These are phyloP conservation scores for Alternaria incomplexa DNA, from an alignment of 2,329 filamentous ascomycete genomes.

Conservation along the genomic window DNA sequence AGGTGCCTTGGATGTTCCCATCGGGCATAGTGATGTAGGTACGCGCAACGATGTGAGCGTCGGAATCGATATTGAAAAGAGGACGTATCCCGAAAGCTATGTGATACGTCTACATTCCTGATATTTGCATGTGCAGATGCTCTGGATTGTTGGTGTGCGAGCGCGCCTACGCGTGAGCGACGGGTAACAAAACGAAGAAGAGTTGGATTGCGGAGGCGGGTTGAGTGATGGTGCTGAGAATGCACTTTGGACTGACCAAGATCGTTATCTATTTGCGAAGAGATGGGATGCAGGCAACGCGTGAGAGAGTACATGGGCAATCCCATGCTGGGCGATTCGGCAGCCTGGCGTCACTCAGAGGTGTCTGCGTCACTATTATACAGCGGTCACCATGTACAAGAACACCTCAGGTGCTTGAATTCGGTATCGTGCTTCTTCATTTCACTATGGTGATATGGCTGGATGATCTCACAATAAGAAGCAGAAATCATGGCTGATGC, in stretches of 20 bases:
- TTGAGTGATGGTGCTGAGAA: slow-evolving; percentile 67
- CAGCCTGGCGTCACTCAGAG: neutral
- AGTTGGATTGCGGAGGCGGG: slow-evolving; percentile 60
- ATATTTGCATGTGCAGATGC: slow-evolving; percentile 54
- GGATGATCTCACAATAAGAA: neutral
- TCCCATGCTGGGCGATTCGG: neutral
- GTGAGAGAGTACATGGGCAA: neutral
- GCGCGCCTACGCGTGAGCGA: slow-evolving; percentile 52
- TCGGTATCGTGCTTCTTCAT: too few species aligned
- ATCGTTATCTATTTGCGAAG: slow-evolving; percentile 61
- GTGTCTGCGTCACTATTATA: neutral
- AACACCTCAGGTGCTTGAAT: neutral
- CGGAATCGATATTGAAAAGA: slow-evolving; percentile 56
- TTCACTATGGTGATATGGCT: neutral
- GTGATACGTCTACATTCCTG: slow-evolving; percentile 66
- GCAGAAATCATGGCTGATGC: too few species aligned
- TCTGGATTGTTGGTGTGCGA: slow-evolving; percentile 67
- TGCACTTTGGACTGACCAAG: slow-evolving; percentile 57
- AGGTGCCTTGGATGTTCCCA: too few species aligned
- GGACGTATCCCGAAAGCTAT: slow-evolving; percentile 60
- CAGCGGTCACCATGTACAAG: too few species aligned
- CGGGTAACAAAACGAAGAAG: slow-evolving; percentile 55
- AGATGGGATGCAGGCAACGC: slow-evolving; percentile 20
- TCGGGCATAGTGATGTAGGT: too few species aligned
- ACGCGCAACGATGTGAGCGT: slow-evolving; percentile 37